Evolutionary conservation across 768 basidiomycete species (phyloP).

Genomic region (Phylloporus arenicola): DNA sequence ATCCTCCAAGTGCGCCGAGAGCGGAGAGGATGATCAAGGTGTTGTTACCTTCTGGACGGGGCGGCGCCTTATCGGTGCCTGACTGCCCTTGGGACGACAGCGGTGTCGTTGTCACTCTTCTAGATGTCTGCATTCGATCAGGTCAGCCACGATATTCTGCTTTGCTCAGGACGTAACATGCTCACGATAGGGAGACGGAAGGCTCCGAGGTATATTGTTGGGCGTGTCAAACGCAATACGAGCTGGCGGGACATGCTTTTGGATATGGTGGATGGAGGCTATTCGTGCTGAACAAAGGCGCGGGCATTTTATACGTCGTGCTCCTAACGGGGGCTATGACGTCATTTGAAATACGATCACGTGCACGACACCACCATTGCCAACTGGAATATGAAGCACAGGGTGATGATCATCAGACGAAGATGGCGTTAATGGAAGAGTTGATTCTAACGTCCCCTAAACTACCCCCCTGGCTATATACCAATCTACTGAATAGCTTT

Average conservation of each 20-base stretch:
- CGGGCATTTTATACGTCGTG: no score
- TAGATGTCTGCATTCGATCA: constrained; percentile 2
- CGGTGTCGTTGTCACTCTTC: constrained; percentile 15
- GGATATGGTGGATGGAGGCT: neutral
- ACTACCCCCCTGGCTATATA: no score
- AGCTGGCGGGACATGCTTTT: constrained; percentile 13
- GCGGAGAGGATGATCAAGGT: constrained; percentile 29
- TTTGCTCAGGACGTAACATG: no score
- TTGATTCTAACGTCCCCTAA: no score
- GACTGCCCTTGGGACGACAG: constrained; percentile 10
- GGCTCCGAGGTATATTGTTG: constrained; percentile 9
- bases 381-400: no score
- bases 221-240: constrained; percentile 5
- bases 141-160: constrained; percentile 1
- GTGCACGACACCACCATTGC: no score
- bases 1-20: constrained; percentile 30
- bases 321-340: neutral
- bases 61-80: neutral
- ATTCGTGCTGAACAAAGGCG: neutral
- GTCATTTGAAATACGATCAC: neutral
- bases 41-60: constrained; percentile 17
- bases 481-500: no score
- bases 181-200: constrained; percentile 10
- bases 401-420: no score
- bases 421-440: no score